Evolutionary conservation across 441 rosid species (phyloP).

Genomic region (Erysimum pusillum): DNA sequence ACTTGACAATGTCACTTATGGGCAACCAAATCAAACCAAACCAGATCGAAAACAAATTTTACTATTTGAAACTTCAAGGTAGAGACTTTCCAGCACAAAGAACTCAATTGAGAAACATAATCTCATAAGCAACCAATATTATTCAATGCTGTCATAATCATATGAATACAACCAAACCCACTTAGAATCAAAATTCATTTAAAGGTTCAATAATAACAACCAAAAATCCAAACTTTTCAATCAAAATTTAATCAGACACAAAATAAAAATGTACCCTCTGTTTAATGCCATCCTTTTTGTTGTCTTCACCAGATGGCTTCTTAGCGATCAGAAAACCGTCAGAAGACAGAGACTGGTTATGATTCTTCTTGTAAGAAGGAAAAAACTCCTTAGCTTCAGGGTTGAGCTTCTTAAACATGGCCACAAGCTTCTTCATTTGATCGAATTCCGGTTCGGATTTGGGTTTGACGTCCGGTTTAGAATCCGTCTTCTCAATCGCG

Average conservation of each 20-base stretch:
- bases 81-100: slow-evolving; percentile 28
- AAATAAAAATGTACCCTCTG: slow-evolving; percentile 42
- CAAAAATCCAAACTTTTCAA: background rate
- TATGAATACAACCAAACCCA: background rate
- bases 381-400: slow-evolving; percentile 88
- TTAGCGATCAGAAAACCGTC: slow-evolving; percentile 44
- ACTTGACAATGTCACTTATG: slow-evolving; percentile 5
- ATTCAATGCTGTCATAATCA: background rate
- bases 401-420: slow-evolving; percentile 80
- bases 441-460: slow-evolving; percentile 54
- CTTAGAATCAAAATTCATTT: background rate
- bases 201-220: background rate
- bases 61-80: slow-evolving; percentile 9
- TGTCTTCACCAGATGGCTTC: slow-evolving; percentile 43
- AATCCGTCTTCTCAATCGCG: slow-evolving; percentile 41
- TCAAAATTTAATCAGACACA: slow-evolving; percentile 5
- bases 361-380: slow-evolving; percentile 63
- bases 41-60: slow-evolving; percentile 4
- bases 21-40: slow-evolving; percentile 3
- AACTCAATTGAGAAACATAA: slow-evolving; percentile 10
- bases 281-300: slow-evolving; percentile 38
- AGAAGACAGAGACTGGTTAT: slow-evolving; percentile 43
- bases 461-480: slow-evolving; percentile 51
- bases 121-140: background rate
- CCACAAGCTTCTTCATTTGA: slow-evolving; percentile 72